Conservation (phyloP, 129 eudicot genomes). For the Silybum marianum region DNA sequence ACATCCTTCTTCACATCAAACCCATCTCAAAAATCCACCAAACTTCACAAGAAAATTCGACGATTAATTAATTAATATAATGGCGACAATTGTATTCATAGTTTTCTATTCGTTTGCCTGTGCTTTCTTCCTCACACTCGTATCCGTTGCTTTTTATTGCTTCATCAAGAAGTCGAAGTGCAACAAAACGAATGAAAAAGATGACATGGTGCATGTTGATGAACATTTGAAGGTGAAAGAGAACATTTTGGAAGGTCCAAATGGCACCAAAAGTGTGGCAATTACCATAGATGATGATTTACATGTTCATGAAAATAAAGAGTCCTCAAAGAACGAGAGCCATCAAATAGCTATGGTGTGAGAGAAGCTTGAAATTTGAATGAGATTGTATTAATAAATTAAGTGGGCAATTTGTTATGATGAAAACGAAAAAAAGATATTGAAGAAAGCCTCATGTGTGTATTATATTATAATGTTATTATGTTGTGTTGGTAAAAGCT, state of each 20-base stretch:
- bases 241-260: slow-evolving; percentile 54
- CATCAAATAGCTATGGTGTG: slow-evolving; percentile 20
- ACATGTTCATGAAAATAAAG: slow-evolving; percentile 52
- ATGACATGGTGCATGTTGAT: slow-evolving; percentile 37
- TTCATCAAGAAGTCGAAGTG: slow-evolving; percentile 57
- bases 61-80: slow-evolving; percentile 8
- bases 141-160: slow-evolving; percentile 52
- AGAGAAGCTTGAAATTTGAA: slow-evolving; percentile 8
- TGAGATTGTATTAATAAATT: slow-evolving; percentile 10
- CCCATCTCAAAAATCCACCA: slow-evolving; percentile 25
- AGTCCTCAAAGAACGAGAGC: slow-evolving; percentile 45
- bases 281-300: slow-evolving; percentile 72
- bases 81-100: slow-evolving; percentile 44
- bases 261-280: slow-evolving; percentile 52
- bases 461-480: background rate
- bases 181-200: slow-evolving; percentile 38
- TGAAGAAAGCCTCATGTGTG: background rate
- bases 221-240: slow-evolving; percentile 53
- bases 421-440: background rate
- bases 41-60: background rate
- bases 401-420: slow-evolving; percentile 3
- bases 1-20: slow-evolving; percentile 28
- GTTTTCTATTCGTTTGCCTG: slow-evolving; percentile 62
- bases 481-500: background rate
- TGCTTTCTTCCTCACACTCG: slow-evolving; percentile 51